Evolutionary conservation across 1,139 yeast species (phyloP).

Genomic region (Geotrichum aggregatum): DNA sequence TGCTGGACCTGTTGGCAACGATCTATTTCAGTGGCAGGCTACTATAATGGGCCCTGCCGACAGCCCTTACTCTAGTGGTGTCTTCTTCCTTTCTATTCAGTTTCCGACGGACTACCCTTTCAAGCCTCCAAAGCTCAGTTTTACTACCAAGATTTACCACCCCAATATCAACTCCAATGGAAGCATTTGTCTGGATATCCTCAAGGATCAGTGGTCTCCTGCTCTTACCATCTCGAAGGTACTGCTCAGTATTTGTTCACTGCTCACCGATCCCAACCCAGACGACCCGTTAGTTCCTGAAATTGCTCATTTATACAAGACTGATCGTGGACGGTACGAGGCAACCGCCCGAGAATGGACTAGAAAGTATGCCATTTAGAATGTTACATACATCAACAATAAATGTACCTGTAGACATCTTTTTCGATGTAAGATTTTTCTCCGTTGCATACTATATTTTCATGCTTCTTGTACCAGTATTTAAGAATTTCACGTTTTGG

Average conservation of each 20-base stretch:
- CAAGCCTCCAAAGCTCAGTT: conserved; percentile 89
- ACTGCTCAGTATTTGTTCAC: conserved; percentile 78
- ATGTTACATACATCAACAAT: neutral
- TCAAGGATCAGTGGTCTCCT: conserved; percentile 89
- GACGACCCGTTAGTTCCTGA: conserved; percentile 98
- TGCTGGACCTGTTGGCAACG: conserved; percentile 98
- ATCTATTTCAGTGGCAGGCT: conserved; percentile 93
- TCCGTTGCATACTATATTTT: too few species aligned
- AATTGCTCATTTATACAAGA: conserved; percentile 93
- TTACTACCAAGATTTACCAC: conserved; percentile 85
- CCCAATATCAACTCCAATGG: conserved; percentile 88
- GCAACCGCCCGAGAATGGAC: conserved; percentile 99
- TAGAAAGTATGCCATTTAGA: conserved; percentile 86
- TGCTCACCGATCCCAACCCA: conserved; percentile 95
- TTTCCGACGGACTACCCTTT: conserved; percentile 95
- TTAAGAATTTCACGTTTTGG: neutral
- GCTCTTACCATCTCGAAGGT: conserved; percentile 87
- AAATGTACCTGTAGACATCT: too few species aligned
- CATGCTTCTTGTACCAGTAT: too few species aligned
- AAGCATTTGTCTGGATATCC: conserved; percentile 76
- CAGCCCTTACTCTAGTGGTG: conserved; percentile 91
- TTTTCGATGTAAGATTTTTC: too few species aligned
- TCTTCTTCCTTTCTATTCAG: conserved; percentile 81
- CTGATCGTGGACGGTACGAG: conserved; percentile 90
- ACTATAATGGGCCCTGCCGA: conserved; percentile 95